These are phyloP conservation scores for Aspergillus ochraceoroseus DNA, from an alignment of 2,329 filamentous ascomycete species.

Conservation along the genomic window DNA sequence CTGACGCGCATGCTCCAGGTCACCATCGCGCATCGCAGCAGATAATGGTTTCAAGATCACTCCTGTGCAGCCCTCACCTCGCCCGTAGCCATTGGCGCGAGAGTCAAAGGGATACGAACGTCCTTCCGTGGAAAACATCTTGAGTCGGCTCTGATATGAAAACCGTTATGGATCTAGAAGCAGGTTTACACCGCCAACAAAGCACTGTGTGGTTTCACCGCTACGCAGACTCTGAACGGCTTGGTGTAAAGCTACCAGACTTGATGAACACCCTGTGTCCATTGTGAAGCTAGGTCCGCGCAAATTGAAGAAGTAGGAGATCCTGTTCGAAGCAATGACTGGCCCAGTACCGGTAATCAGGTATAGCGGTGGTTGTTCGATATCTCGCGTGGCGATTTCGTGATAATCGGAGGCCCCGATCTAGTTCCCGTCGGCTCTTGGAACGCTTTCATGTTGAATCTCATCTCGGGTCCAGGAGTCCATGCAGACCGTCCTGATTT, in stretches of 20 bases:
- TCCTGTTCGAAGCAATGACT: constrained; percentile 7
- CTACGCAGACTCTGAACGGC: constrained; percentile 6
- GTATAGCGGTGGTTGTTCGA: constrained; percentile 6
- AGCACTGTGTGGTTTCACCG: constrained; percentile 6
- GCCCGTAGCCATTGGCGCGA: constrained; percentile 9
- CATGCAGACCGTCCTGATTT: constrained; percentile 9
- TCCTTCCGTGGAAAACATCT: constrained; percentile 11
- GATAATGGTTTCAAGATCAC: constrained; percentile 6
- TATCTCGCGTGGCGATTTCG: constrained; percentile 8
- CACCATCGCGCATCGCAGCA: constrained; percentile 25
- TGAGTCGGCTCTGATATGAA: constrained; percentile 7
- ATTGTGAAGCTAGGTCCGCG: constrained; percentile 10
- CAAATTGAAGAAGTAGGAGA: constrained; percentile 9
- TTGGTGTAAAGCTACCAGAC: constrained; percentile 7
- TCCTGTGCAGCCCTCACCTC: constrained; percentile 33
- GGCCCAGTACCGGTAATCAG: constrained; percentile 9
- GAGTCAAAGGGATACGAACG: constrained; percentile 6
- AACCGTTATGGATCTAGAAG: constrained; percentile 7
- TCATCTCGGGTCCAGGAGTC: constrained; percentile 6
- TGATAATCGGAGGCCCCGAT: constrained; percentile 10
- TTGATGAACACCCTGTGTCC: constrained; percentile 11
- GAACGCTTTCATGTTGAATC: constrained; percentile 12
- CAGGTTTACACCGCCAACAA: constrained; percentile 9
- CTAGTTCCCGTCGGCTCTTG: constrained; percentile 7
- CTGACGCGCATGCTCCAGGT: constrained; percentile 10